Conservation (phyloP, 805 yeast species). For the Scheffersomyces spartinae region DNA sequence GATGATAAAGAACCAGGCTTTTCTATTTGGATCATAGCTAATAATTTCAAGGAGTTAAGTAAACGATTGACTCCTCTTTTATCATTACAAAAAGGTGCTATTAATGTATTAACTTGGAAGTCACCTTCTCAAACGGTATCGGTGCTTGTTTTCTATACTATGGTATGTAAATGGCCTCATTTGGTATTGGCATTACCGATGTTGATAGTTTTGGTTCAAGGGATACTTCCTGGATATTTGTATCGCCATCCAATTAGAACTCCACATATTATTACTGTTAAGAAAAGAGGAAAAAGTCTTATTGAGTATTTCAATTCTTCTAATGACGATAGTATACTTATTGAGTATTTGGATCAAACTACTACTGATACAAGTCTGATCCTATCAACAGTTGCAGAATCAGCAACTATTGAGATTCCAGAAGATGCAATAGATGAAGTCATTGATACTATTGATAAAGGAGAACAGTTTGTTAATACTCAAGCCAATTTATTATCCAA, state of each 20-base stretch:
- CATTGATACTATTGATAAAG: constrained; percentile 1
- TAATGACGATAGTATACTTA: not conserved
- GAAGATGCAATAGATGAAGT: constrained; percentile 1
- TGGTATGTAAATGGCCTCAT: constrained; percentile 62
- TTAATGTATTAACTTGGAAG: constrained; percentile 63
- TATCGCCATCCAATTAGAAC: constrained; percentile 52
- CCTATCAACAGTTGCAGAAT: not conserved
- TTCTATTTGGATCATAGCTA: constrained; percentile 43
- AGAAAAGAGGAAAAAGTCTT: constrained; percentile 43
- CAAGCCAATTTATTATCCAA: constrained; percentile 41
- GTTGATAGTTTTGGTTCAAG: constrained; percentile 38
- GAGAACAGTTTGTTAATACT: constrained; percentile 10
- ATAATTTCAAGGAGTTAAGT: constrained; percentile 48
- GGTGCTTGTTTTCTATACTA: constrained; percentile 46
- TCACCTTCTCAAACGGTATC: constrained; percentile 60
- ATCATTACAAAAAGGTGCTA: constrained; percentile 47
- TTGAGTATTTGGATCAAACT: not conserved
- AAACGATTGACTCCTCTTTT: constrained; percentile 45
- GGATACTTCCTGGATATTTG: constrained; percentile 61
- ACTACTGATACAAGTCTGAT: not conserved
- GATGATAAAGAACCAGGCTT: constrained; percentile 38
- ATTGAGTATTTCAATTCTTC: constrained; percentile 24
- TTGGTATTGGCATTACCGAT: constrained; percentile 55
- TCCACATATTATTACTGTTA: constrained; percentile 31
- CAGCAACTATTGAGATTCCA: constrained; percentile 7